Base-by-base conservation (phyloP, 2,329 filamentous ascomycete genomes). In the Trichoderma sp. region DNA sequence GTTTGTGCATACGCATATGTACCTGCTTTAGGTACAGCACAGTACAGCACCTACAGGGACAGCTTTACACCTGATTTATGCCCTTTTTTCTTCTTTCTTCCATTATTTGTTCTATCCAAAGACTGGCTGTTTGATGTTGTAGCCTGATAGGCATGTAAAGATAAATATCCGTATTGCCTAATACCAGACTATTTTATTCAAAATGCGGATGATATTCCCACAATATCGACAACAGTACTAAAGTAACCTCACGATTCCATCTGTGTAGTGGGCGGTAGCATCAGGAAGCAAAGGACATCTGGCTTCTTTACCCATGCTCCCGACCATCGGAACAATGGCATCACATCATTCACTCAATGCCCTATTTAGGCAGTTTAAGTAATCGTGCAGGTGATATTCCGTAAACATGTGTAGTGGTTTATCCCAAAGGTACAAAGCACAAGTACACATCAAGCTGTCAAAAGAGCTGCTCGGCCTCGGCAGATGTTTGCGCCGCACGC, bases 401-500 rank as follows among this genome's bases (percentile, higher is more conserved):
- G 41, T 31, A 50, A 21, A 18, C n/a, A 53, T 38, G 35, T 38
- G 35, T 38, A 38, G 35, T 38, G 45, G 38, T 41, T 18, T 41
- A 41, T 45, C 41, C 41, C 18, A 41, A 7, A 27, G 24, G 33
- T 16, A 24, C 16, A 65, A n/a, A 66, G 35, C 24, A 62, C 29
- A 53, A 21, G 50, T 56, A 56, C 50, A 69, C 50, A 59, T 56
- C n/a, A 27, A 33, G 35, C 53, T 45, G 16, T 62, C 60, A 24
- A 35, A 7, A 21, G 24, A 38, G 41, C 16, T 27, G 14, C 12
- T 66, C 71, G 71, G 71, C 62, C 63, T 67, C 71, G 71, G 71
- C 71, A 74, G 53, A 67, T 74, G 63, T 74, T 74, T 67, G 63
- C 53, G 72, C 72, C 65, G 72, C 50, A 27, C 63, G 63, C 63